Percentiles rank a stretch among this genome's conserved stretches.
These are phyloP conservation scores for Neonectria ditissima DNA, from an alignment of 2,329 filamentous ascomycete genomes.

Conservation along the genomic window DNA sequence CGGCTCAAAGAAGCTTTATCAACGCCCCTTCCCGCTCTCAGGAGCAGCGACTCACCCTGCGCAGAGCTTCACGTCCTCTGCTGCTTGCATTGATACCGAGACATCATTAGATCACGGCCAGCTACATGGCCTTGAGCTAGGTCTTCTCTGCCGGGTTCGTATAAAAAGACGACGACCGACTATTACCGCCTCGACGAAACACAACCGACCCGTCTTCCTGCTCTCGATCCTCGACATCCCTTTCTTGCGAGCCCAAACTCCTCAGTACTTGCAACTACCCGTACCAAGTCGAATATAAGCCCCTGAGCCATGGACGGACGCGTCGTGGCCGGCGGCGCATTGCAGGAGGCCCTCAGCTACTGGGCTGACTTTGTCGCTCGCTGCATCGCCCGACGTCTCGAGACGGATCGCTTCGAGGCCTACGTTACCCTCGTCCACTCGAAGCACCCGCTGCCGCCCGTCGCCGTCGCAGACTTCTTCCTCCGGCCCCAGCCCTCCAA, in stretches of 20 bases:
- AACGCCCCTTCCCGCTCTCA: neutral
- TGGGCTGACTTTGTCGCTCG: constrained; percentile 65
- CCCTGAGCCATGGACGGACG: constrained; percentile 44
- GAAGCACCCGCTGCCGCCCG: constrained; percentile 64
- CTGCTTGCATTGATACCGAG: neutral
- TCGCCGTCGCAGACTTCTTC: constrained; percentile 67
- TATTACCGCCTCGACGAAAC: neutral
- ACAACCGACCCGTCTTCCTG: neutral
- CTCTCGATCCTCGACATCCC: neutral
- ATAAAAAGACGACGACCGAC: neutral
- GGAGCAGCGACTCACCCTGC: neutral
- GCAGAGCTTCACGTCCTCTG: neutral
- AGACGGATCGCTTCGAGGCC: constrained; percentile 64
- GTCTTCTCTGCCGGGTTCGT: neutral
- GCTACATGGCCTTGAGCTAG: neutral
- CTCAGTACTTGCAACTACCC: neutral
- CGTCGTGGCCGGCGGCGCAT: constrained; percentile 33
- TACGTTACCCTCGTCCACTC: constrained; percentile 62
- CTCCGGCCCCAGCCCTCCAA: constrained; percentile 65
- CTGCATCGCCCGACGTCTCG: constrained; percentile 65
- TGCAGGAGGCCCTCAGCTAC: constrained; percentile 50
- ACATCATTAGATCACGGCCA: neutral
- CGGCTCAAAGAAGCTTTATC: constrained; percentile 6
- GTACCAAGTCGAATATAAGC: neutral
- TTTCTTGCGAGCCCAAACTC: no score